Evolutionary conservation across 768 basidiomycete species (phyloP).

Genomic region (Auricularia auricula-judae): DNA sequence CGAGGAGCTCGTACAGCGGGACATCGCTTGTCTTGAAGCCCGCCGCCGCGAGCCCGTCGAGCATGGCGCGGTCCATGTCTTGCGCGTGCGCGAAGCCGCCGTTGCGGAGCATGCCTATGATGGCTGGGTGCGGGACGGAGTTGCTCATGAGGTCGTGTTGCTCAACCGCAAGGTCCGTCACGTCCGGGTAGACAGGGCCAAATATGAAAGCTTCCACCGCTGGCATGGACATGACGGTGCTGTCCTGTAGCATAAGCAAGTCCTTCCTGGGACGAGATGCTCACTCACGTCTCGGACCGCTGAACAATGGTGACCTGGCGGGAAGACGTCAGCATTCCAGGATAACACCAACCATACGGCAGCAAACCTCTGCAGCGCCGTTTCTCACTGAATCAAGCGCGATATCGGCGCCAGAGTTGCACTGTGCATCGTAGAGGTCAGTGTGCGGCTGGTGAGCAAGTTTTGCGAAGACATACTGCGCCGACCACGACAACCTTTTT

Average conservation of each 20-base stretch:
- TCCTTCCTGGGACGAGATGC: too few relatives aligned
- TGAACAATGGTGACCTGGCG: neutral
- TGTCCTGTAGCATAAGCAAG: too few relatives aligned
- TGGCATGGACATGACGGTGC: neutral
- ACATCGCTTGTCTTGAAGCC: neutral
- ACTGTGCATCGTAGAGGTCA: neutral
- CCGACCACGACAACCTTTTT: neutral
- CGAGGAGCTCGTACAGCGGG: neutral
- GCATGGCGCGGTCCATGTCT: neutral
- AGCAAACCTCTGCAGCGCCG: neutral
- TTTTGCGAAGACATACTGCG: neutral
- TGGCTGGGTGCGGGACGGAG: neutral
- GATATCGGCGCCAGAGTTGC: conserved; percentile 6
- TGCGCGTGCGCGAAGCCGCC: neutral
- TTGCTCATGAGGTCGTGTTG: neutral
- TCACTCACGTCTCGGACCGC: neutral
- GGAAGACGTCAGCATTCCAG: neutral
- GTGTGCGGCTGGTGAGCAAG: too few relatives aligned
- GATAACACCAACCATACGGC: neutral
- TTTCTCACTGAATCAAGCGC: neutral
- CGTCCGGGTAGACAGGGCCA: neutral
- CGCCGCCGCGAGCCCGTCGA: neutral
- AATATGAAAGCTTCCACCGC: neutral
- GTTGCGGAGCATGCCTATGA: neutral
- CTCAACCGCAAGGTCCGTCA: neutral